Evolutionary conservation across 768 basidiomycete species (phyloP).

Genomic region (Sarcodon aspratus): DNA sequence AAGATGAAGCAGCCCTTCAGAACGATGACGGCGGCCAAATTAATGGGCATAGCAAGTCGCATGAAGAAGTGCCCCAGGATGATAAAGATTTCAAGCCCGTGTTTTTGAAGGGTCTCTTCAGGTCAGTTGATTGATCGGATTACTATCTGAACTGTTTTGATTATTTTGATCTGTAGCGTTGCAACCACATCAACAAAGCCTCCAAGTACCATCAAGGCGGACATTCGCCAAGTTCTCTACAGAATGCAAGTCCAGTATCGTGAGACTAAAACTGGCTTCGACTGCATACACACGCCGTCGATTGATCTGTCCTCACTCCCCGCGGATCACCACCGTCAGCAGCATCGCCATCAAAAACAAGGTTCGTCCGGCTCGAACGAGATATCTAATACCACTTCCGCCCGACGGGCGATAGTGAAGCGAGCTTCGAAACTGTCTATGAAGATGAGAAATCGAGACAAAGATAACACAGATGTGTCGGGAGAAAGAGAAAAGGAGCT

Average conservation of each 20-base stretch:
- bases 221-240: constrained; percentile 80
- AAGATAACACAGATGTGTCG: constrained; percentile 28
- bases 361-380: constrained; percentile 42
- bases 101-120: constrained; percentile 93
- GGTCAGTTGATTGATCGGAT: constrained; percentile 31
- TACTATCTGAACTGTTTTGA: constrained; percentile 1
- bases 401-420: constrained; percentile 46
- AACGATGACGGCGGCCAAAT: constrained; percentile 30
- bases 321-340: constrained; percentile 19
- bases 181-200: constrained; percentile 91
- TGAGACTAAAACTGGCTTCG: constrained; percentile 84
- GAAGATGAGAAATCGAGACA: constrained; percentile 41
- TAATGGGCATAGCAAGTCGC: constrained; percentile 23
- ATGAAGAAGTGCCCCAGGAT: constrained; percentile 35
- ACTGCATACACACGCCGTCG: constrained; percentile 91
- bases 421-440: constrained; percentile 77
- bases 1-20: constrained; percentile 21
- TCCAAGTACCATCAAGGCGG: constrained; percentile 67
- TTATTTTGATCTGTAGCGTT: constrained; percentile 40
- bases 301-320: constrained; percentile 81
- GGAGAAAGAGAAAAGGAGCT: constrained; percentile 33
- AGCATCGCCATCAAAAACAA: constrained; percentile 27
- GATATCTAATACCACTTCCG: constrained; percentile 23
- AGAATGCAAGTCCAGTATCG: constrained; percentile 94
- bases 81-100: constrained; percentile 88